Conservation (phyloP, 495 filamentous ascomycete genomes). For the Penicillium ochrochloron region DNA sequence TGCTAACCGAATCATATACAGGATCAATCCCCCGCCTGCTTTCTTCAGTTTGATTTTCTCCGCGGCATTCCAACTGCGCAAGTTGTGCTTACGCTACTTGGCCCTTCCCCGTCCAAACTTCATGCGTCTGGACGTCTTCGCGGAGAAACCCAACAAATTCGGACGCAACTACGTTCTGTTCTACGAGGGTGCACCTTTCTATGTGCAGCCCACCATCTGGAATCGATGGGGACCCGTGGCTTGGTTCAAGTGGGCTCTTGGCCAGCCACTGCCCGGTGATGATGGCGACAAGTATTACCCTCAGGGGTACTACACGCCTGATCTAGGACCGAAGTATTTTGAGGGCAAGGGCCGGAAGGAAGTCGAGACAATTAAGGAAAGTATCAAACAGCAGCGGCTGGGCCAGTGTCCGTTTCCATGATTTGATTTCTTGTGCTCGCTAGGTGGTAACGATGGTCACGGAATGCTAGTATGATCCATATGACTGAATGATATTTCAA, state of each 20-base stretch:
- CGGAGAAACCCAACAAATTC: constrained; percentile 50
- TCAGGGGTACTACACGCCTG: constrained; percentile 58
- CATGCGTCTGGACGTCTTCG: constrained; percentile 48
- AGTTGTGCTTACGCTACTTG: constrained; percentile 56
- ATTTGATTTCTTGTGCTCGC: constrained; percentile 2
- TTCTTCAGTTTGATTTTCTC: constrained; percentile 44
- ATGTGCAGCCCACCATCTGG: constrained; percentile 61
- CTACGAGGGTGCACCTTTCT: constrained; percentile 58
- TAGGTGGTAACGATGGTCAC: not conserved
- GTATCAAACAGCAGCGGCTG: constrained; percentile 34
- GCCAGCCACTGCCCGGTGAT: constrained; percentile 63
- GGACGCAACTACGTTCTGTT: constrained; percentile 53
- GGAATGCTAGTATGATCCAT: not conserved
- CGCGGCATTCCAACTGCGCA: constrained; percentile 48
- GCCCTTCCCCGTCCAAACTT: constrained; percentile 57
- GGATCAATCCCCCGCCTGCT: constrained; percentile 47
- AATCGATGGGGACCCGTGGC: constrained; percentile 60
- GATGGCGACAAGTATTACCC: constrained; percentile 60
- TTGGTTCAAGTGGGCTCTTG: constrained; percentile 53
- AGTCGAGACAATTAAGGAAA: constrained; percentile 43
- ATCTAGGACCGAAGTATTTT: constrained; percentile 62
- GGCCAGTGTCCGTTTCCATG: constrained; percentile 55
- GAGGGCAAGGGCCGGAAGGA: constrained; percentile 59
- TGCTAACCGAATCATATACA: constrained; percentile 20
- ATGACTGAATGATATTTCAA: not conserved